Evolutionary conservation across 768 basidiomycete species (phyloP), one percentile per base, ranked within the genome.

Genomic region (Mrakia frigida): DNA sequence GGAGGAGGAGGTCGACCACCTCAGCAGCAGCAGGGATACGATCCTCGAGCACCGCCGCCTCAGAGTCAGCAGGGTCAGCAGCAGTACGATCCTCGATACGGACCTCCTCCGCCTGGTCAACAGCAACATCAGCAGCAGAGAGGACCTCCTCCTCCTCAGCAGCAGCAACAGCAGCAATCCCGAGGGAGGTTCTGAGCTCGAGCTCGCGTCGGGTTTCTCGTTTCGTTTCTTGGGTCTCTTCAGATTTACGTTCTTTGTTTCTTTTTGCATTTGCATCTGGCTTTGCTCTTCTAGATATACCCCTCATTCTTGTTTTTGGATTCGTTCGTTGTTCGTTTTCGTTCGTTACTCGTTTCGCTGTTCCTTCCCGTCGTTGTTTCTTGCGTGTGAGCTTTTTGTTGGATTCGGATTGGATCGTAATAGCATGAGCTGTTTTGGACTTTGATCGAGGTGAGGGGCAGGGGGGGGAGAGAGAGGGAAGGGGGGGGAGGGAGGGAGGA

Each of bases 221-320:
- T 37, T 6, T 65, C 31, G n/a, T 35, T 46, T 56, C 33, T 63
- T 79, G 76, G 78, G 80, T 77, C 6, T 41, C 70, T 23, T 63
- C 71, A 39, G 25, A 16, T 56, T 37, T 23, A n/a, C 56, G 52
- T 28, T 69, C 16, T 35, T 33, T 52, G 39, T 10, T n/a, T 21
- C 28, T 35, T 43, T 41, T 43, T n/a, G 37, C 37, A 25, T 41
- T 61, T 61, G 60, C 60, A 35, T 39, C 35, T 50, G 16, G 46
- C 16, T 50, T 50, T 50, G 46, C 63, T 37, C 16, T 35, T 63
- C 61, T 11, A 18, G 11, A 9, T 31, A 6, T 63, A 31, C 10
- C 11, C 31, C 61, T 18, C 28, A 14, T 35, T 63, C 35, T 16
- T 31, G 31, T 37, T 14, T 63, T 53, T n/a, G 52, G 25, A 53